Evolutionary conservation across 2,329 filamentous ascomycete species (phyloP).

Genomic region (Triangularia setosa): DNA sequence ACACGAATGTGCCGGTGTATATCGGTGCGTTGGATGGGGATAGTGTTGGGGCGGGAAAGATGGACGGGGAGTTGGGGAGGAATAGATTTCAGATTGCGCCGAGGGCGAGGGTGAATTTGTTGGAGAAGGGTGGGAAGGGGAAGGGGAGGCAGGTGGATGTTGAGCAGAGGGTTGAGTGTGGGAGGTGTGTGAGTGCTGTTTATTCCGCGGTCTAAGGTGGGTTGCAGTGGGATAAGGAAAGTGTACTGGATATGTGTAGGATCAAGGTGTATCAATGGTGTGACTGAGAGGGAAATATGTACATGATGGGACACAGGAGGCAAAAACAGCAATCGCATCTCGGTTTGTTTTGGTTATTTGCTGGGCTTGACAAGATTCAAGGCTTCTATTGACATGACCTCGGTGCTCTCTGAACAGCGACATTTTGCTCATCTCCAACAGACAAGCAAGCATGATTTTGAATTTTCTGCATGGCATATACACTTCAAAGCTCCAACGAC

Average conservation of each 20-base stretch:
- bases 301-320: neutral
- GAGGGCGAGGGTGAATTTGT: conserved; percentile 63
- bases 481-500: neutral
- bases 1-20: conserved; percentile 70
- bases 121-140: conserved; percentile 53
- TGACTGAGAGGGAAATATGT: neutral
- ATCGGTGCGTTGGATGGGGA: conserved; percentile 69
- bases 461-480: too few relatives aligned
- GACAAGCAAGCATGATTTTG: too few relatives aligned
- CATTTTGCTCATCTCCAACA: too few relatives aligned
- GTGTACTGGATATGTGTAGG: neutral
- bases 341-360: neutral
- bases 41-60: conserved; percentile 45
- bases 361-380: too few relatives aligned
- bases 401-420: too few relatives aligned
- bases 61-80: conserved; percentile 56
- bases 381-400: too few relatives aligned
- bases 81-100: conserved; percentile 82
- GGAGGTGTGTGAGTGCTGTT: conserved; percentile 69
- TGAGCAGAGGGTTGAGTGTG: conserved; percentile 87
- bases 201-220: conserved; percentile 56
- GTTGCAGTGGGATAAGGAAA: neutral
- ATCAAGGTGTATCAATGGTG: neutral
- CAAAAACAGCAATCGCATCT: neutral
- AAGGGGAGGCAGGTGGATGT: conserved; percentile 51